Evolutionary conservation across 495 filamentous ascomycete genomes (phyloP).

Genomic region (Hypoxylon perforatum): DNA sequence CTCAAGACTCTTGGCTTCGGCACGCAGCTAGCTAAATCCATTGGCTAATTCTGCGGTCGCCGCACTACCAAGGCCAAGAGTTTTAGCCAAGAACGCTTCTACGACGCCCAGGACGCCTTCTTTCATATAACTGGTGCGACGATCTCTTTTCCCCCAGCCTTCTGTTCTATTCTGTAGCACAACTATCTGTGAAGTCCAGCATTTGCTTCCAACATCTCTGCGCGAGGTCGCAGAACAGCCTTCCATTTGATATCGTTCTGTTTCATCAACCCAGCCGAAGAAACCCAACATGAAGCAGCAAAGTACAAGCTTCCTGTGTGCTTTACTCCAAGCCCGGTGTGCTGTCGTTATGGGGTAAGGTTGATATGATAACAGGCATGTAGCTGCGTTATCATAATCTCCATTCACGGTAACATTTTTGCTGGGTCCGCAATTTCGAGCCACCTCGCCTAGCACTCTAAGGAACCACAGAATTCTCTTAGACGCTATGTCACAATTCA

Average conservation of each 20-base stretch:
- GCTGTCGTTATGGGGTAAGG: constrained; percentile 14
- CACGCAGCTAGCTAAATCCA: constrained; percentile 10
- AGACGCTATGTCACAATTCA: constrained; percentile 3
- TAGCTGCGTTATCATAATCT: not conserved
- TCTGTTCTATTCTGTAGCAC: constrained; percentile 9
- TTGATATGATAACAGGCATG: constrained; percentile 7
- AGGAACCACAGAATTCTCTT: constrained; percentile 24
- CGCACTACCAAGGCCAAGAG: constrained; percentile 40
- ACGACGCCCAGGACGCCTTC: constrained; percentile 19
- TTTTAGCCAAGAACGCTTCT: constrained; percentile 42
- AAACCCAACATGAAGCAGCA: not conserved
- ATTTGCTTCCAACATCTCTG: not conserved
- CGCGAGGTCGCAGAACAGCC: constrained; percentile 17
- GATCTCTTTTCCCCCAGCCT: constrained; percentile 9
- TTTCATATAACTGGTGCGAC: constrained; percentile 28
- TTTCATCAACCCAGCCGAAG: constrained; percentile 28
- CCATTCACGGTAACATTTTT: constrained; percentile 11
- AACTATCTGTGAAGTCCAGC: not conserved
- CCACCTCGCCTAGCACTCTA: constrained; percentile 1
- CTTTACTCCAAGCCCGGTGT: constrained; percentile 1
- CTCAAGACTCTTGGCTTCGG: constrained; percentile 28
- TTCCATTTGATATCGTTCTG: constrained; percentile 6
- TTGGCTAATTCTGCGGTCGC: constrained; percentile 24
- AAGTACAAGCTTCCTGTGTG: not conserved
- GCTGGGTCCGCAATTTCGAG: constrained; percentile 23